Evolutionary conservation across 768 basidiomycete species (phyloP).

Genomic region (Phlebiopsis gigantea): DNA sequence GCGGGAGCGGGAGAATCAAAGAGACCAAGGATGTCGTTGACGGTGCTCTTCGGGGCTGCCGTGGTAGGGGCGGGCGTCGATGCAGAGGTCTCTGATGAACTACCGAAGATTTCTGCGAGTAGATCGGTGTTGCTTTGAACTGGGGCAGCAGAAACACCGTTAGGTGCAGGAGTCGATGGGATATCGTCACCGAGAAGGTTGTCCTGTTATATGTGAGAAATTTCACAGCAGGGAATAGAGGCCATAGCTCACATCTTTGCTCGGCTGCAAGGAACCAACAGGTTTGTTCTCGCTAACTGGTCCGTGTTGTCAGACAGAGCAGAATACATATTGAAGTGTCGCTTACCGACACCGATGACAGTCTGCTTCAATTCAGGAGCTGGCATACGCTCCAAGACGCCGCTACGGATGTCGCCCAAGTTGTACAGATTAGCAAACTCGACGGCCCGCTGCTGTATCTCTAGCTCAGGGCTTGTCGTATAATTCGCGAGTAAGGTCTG

Average conservation of each 20-base stretch:
- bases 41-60: conserved; percentile 47
- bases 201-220: conserved; percentile 27
- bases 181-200: conserved; percentile 85
- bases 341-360: conserved; percentile 85
- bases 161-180: conserved; percentile 27
- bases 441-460: conserved; percentile 92
- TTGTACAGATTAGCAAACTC: conserved; percentile 88
- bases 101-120: conserved; percentile 89
- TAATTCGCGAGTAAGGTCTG: conserved; percentile 73
- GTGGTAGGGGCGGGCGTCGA: conserved; percentile 30
- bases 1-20: conserved; percentile 39
- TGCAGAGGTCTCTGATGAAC: conserved; percentile 31
- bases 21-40: conserved; percentile 89
- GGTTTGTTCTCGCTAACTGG: conserved; percentile 93
- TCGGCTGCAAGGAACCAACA: conserved; percentile 82
- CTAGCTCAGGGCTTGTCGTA: conserved; percentile 85
- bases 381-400: conserved; percentile 98
- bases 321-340: neutral
- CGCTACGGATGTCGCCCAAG: conserved; percentile 67
- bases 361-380: conserved; percentile 97
- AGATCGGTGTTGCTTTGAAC: conserved; percentile 75
- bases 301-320: conserved; percentile 6
- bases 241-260: conserved; percentile 54
- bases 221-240: neutral
- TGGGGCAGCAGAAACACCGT: conserved; percentile 32